Evolutionary conservation across 345 rosid species (phyloP).

Genomic region (Euphorbia pulcherrima): DNA sequence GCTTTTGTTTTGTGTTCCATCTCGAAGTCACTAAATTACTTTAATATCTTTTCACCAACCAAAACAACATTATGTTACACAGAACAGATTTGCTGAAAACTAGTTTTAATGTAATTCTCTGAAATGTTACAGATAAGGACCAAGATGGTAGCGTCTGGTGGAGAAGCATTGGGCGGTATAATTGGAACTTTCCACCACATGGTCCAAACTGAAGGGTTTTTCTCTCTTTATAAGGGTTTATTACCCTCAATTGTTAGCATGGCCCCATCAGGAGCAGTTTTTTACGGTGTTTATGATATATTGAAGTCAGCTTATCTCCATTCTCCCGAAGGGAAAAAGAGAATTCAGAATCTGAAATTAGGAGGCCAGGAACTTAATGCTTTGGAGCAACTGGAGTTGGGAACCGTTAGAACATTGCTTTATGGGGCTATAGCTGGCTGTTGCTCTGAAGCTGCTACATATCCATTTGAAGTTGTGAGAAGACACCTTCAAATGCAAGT

Average conservation of each 20-base stretch:
- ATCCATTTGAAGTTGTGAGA: conserved; percentile 92
- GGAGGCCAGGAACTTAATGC: conserved; percentile 65
- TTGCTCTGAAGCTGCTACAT: conserved; percentile 88
- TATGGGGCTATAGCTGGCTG: conserved; percentile 87
- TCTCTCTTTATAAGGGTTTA: conserved; percentile 86
- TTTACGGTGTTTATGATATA: conserved; percentile 85
- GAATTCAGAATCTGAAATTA: conserved; percentile 61
- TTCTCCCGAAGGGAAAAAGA: conserved; percentile 67
- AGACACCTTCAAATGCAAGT: conserved; percentile 89
- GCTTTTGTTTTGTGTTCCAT: neutral
- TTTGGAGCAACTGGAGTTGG: conserved; percentile 70
- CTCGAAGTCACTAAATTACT: neutral
- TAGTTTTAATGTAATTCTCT: neutral
- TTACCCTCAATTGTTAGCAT: conserved; percentile 70
- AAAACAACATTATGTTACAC: neutral
- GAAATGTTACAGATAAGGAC: conserved; percentile 59
- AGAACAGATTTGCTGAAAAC: neutral
- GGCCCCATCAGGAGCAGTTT: conserved; percentile 93
- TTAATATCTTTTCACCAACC: neutral
- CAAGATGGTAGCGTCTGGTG: conserved; percentile 85
- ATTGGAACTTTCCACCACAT: conserved; percentile 68
- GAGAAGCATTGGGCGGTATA: conserved; percentile 84
- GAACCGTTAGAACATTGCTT: conserved; percentile 68
- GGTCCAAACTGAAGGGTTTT: conserved; percentile 79
- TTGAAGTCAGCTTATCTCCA: conserved; percentile 74